Evolutionary conservation across 1,139 yeast genomes (phyloP).

Genomic region (Tardiomyces blankii): DNA sequence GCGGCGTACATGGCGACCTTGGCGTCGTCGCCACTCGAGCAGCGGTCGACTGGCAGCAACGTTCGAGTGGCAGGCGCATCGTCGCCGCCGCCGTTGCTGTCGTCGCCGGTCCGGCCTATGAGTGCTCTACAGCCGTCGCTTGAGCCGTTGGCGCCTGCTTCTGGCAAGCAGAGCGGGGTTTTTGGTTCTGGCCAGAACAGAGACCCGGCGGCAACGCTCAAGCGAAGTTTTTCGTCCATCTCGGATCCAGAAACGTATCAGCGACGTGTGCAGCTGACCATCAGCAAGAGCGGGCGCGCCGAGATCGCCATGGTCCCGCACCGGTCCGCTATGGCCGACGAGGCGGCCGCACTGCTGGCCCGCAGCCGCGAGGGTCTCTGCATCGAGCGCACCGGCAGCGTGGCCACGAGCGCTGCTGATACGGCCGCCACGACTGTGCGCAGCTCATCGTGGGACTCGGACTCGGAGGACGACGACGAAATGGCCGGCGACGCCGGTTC

Average conservation of each 20-base stretch:
- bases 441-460: constrained; percentile 8
- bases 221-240: neutral
- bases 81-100: neutral
- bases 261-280: constrained; percentile 4
- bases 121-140: neutral
- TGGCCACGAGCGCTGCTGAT: neutral
- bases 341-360: constrained; percentile 2
- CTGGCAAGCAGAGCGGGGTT: too few species aligned
- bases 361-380: neutral
- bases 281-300: neutral
- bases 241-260: neutral
- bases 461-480: constrained; percentile 9
- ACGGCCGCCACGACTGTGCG: neutral
- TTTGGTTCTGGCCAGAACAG: too few species aligned
- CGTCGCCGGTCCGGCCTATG: neutral
- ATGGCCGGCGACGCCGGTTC: neutral
- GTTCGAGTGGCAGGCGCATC: neutral
- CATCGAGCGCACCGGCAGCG: neutral
- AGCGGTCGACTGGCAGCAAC: neutral
- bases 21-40: neutral
- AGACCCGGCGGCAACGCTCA: neutral
- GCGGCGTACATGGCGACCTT: constrained; percentile 1
- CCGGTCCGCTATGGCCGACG: constrained; percentile 1
- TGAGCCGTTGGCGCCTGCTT: neutral
- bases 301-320: neutral